Evolutionary conservation across 345 rosid genomes (phyloP), one percentile per base, ranked within the genome.

Genomic region (Microcos paniculata): DNA sequence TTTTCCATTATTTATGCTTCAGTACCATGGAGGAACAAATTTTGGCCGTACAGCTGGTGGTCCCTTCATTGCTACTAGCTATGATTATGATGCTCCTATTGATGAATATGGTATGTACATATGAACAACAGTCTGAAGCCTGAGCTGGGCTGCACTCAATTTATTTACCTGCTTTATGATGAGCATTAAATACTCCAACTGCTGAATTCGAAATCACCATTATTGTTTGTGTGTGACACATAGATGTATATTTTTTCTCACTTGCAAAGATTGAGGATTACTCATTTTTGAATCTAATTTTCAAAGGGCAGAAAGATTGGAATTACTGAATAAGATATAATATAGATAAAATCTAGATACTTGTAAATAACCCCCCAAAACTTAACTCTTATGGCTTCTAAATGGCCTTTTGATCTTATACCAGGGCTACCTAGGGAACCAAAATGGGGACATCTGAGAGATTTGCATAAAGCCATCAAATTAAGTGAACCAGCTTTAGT

Each of bases 11-110:
- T 7, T 61, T 33, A 53, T 70, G 59, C 13, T 57, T 55, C 76
- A 96, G 99, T 96, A 94, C 76, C 98, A 96, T 49, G 98, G 99
- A 45, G 99, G 99, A 71, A 92, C 98, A 3, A 96, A 96, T 75
- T 96, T 96, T 33, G 98, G 87, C 63, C 79, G 98, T 76, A 96
- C 99, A 38, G 91, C 99, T 23, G 97, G 98, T 45, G 99, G 97
- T 79, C 93, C 89, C 52, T 96, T 92, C 86, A 91, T 96, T 81
- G 92, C 99, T 38, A 90, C 99, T 70, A 96, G 97, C 84, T 94
- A 96, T 71, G 99, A 96, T 72, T 96, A 96, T 57, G 99, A 92
- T 65, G 99, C 97, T 84, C 99, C 98, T 76, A 78, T 96, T 8
- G 99, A 96, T 84, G 98, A 96, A 88, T 96, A 80, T 53, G 99